Evolutionary conservation across 805 yeast species (phyloP), one percentile per base, ranked within the genome.

Genomic region (Cyberlindnera maclurae): DNA sequence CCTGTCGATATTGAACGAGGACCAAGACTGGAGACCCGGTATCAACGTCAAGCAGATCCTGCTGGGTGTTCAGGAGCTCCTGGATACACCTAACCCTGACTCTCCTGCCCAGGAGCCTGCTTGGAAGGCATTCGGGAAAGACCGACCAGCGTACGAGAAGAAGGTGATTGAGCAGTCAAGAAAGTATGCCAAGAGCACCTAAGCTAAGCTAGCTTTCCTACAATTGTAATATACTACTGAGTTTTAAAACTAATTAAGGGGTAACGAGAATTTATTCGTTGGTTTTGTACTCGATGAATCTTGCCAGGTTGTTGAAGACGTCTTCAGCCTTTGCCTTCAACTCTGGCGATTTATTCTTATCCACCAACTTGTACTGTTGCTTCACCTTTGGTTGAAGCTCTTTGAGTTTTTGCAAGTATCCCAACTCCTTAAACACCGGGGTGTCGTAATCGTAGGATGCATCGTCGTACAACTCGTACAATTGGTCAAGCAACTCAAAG

Each of bases 31-130:
- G 99, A 77, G 96, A 55, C 98, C 99, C 1, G 96, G 96, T 8
- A 83, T 90, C 49, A 85, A 95, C 12, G 63, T 90, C 49, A 88
- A 86, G 56, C 95, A 90, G 58, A 82, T 93, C 42, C 80, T 83
- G 2, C 65, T 88, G 44, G 99, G 98, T 5, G 79, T 93, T 37
- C 99, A 93, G 62, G 96, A 89, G 59, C 70, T 93, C 39, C 68
- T 93, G 44, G 85, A 83, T 54, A 73, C 79, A 28, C 99, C 99
- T 28, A 93, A 93, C 57, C 95, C 95, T 16, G 80, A 80, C 45
- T 88, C 97, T 0, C 98, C 98, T 3, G 98, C 98, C 0, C 98
- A 93, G 63, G 93, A 87, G 49, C 95, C 95, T 3, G 97, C 98
- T 2, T 93, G 89, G 86, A 81, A 81, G 60, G 86, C 90, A 1